phyloP scores from a whole-genome alignment of 768 basidiomycete genomes.

The Imleria badia region DNA sequence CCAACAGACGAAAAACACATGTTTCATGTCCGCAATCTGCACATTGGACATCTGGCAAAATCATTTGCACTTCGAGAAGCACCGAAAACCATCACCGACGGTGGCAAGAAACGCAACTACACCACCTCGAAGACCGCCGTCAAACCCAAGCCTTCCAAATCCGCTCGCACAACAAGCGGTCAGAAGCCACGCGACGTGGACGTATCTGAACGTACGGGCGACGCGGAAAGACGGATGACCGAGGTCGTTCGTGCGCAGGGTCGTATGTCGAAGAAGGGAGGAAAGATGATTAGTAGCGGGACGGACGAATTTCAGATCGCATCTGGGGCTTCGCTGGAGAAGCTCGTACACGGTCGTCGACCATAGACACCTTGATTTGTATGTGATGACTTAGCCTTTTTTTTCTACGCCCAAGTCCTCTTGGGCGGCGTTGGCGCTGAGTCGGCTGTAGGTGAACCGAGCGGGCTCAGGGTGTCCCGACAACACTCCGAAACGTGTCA shows the following conservation, averaged over 20 bases:
- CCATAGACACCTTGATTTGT: no score
- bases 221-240: conserved; percentile 83
- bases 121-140: not conserved
- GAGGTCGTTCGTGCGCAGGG: conserved; percentile 82
- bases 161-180: conserved; percentile 17
- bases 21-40: conserved; percentile 92
- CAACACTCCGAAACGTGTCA: no score
- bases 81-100: conserved; percentile 44
- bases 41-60: conserved; percentile 93
- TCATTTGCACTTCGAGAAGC: conserved; percentile 89
- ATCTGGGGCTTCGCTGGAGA: conserved; percentile 60
- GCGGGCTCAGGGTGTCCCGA: no score
- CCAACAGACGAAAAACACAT: conserved; percentile 94
- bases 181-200: conserved; percentile 37
- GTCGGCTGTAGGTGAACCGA: no score
- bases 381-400: no score
- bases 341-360: conserved; percentile 41
- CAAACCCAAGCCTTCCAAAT: conserved; percentile 3
- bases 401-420: not conserved
- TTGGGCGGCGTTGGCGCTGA: not conserved
- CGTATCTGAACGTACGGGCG: conserved; percentile 36
- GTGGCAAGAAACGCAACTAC: conserved; percentile 17
- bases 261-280: conserved; percentile 74
- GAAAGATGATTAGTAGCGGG: conserved; percentile 67
- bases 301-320: conserved; percentile 79